Base-by-base conservation (phyloP, 257 asterid genomes). In the Solanum sitiens region DNA sequence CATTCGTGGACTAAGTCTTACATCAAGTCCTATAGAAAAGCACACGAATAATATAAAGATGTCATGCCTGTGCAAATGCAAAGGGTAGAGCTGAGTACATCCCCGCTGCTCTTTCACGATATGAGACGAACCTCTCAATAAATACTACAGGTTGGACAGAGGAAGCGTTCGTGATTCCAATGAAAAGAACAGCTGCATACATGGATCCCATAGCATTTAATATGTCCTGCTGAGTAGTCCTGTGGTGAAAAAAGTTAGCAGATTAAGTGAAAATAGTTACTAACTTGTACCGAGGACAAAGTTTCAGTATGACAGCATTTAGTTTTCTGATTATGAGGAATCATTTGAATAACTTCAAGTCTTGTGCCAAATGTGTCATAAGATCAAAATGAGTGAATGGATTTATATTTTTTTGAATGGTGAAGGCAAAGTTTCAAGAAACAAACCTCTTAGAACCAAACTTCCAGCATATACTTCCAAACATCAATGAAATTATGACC, bases 151-250 rank as follows among this genome's bases (percentile, higher is more conserved):
- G 98, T 87, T 95, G 98, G 53, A 94, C 97, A 21, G 99, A 92
- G 1, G 98, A 89, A 11, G 97, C 94, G 42, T 96, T 96, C 47
- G 98, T 94, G 90, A 96, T 92, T 30, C 99, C 99, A 2, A 96
- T 90, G 83, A 95, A 96, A 45, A 96, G 85, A 73, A 95, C 98
- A 9, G 99, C 98, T 32, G 98, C 95, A 71, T 96, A 96, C 98
- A 96, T 94, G 86, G 99, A 96, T 13, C 99, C 99, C 99, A 96
- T 96, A 27, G 99, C 98, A 56, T 96, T 96, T 86, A 92, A 93
- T 82, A 96, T 92, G 86, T 96, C 99, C 92, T 96, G 99, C 87
- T 92, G 92, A 4, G 92, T 92, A 18, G 89, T 92, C 92, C 99
- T 96, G 95, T 15, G 85, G 37, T 87, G 11, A 83, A 80, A 82